Percentiles rank a stretch among this genome's conserved stretches.
These are phyloP conservation scores for Silene latifolia DNA, from an alignment of 148 eudicot genomes.

Conservation along the genomic window DNA sequence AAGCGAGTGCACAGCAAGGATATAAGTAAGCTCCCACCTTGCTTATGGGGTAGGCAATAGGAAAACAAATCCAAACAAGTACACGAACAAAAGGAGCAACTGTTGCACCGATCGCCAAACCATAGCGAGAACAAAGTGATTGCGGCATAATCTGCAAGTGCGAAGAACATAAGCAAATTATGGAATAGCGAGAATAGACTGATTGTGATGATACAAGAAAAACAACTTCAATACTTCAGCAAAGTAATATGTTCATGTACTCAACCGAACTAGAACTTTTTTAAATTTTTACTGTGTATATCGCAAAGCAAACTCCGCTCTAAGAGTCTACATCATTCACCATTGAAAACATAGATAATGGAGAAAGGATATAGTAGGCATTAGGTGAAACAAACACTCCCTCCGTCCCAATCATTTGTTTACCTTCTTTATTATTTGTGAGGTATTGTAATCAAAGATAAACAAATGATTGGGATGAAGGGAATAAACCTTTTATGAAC, in stretches of 20 bases:
- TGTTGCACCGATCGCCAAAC: constrained; percentile 86
- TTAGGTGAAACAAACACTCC: not conserved
- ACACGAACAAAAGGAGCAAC: constrained; percentile 89
- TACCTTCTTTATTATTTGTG: too few species aligned
- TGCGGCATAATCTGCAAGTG: constrained; percentile 85
- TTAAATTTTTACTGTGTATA: not conserved
- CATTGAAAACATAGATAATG: not conserved
- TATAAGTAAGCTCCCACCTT: constrained; percentile 48
- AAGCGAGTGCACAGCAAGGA: not conserved
- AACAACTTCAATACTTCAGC: not conserved
- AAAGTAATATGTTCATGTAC: not conserved
- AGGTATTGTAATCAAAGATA: too few species aligned
- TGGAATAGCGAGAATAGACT: not conserved
- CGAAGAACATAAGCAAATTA: constrained; percentile 10
- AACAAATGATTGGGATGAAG: too few species aligned
- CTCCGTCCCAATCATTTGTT: too few species aligned
- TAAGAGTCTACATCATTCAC: not conserved
- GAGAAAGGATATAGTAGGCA: not conserved
- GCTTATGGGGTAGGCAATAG: constrained; percentile 97
- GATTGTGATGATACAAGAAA: not conserved
- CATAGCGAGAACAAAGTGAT: constrained; percentile 87
- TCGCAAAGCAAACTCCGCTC: constrained; percentile 5
- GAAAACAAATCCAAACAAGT: constrained; percentile 92
- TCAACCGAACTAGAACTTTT: not conserved
- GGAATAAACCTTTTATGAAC: not conserved